Evolutionary conservation across 2,329 filamentous ascomycete genomes (phyloP), one percentile per base, ranked within the genome.

Genomic region (Claviceps monticola): DNA sequence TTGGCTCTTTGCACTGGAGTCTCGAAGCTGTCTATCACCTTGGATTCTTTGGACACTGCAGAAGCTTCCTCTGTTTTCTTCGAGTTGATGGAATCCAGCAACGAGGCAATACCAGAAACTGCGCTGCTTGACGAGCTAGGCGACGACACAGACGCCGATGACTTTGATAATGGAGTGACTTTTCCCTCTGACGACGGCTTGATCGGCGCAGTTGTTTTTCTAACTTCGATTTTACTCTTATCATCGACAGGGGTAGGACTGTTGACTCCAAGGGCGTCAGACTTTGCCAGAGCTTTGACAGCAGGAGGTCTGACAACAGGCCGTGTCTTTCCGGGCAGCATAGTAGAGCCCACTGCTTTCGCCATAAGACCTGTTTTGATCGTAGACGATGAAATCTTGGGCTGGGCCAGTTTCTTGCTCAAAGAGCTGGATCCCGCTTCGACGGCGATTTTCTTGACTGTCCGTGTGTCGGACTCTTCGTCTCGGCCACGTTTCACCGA

Each of bases 1-100:
- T 80, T 84, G 1, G 74, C 70, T 58, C 74, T 82, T 61, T 88
- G 76, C 59, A 86, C 83, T 0, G 80, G 70, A 0, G 83, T 88
- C 63, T 90, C 86, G 0, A 74, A 69, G 0, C 71, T 68, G 17
- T 84, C 66, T 1, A 66, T 60, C n/a, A 67, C 65, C 34, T 69
- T 71, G 11, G 60, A 59, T 53, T 80, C 79, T 57, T 80, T 78
- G 0, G 74, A 67, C 52, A 77, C 75, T 4, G 70, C 73, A 44
- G 72, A 68, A 2, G 60, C 58, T 11, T 61, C 54, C 43, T 69
- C 65, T 2, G 64, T 55, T 51, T 71, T 72, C 5, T 69, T 69
- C 5, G 70, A 67, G 51, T 71, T 73, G 56, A 73, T 73, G 11
- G 71, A 71, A 52, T 75, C 74, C 19, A 82, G 68, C 16, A 82